Evolutionary conservation across 2,329 filamentous ascomycete species (phyloP), one percentile per base, ranked within the genome.

Genomic region (Rachicladosporium sp.): DNA sequence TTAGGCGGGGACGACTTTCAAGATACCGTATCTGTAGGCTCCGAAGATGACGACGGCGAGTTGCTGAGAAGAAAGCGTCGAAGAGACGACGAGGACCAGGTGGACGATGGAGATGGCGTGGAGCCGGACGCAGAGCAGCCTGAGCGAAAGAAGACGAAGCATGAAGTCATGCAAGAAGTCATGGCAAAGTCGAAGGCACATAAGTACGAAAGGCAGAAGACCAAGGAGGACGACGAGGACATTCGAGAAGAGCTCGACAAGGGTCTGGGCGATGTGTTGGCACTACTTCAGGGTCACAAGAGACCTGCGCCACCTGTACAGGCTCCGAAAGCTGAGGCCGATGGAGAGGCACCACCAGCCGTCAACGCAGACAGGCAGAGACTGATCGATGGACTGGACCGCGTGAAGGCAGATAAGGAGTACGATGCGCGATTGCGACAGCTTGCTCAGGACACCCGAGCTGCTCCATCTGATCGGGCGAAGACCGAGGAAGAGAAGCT

Each of bases 151-250:
- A 98, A 95, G 67, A 80, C 80, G 3, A 96, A 95, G 64, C 83
- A 91, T 39, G 91, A 98, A 61, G 84, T 98, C 36, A 95, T 96
- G 85, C 82, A 94, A 54, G 93, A 98, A 61, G 73, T 98, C 45
- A 95, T 98, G 49, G 85, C 88, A 44, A 98, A 98, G 63, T 96
- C 89, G 1, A 98, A 98, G 58, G 71, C 84, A 46, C 75, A 95
- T 71, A 96, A 94, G 64, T 88, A 89, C 56, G 88, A 96, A 64
- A 78, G 91, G 31, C 91, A 98, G 62, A 80, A 85, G 44, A 77
- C 78, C 21, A 95, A 94, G 56, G 91, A 96, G 45, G 86, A 91
- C 36, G 91, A 98, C 50, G 86, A 93, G 37, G 89, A 94, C 48
- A 62, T 95, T 39, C 74, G 87, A 43, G 79, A 80, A 43, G 78